Evolutionary conservation across 306 rosid species (phyloP).

Genomic region (cucumber (Cucumis sativus)): DNA sequence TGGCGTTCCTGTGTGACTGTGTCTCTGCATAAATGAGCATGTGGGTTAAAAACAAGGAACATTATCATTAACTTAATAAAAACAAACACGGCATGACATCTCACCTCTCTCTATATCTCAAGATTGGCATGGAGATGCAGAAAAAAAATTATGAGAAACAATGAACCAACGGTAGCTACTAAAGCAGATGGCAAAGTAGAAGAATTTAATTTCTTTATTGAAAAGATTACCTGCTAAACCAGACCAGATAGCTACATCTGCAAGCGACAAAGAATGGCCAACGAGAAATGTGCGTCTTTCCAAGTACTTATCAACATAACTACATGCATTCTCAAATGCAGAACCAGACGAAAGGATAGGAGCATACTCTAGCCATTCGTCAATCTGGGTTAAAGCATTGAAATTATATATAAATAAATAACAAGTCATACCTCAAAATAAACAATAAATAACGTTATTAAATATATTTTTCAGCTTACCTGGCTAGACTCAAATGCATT

Average conservation of each 20-base stretch:
- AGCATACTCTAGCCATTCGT: constrained; percentile 73
- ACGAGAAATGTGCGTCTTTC: constrained; percentile 47
- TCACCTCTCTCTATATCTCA: background rate
- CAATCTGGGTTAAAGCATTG: constrained; percentile 33
- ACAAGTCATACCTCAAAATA: background rate
- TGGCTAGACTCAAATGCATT: constrained; percentile 48
- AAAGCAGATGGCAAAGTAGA: background rate
- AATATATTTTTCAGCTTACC: constrained; percentile 26
- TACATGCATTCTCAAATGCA: constrained; percentile 75
- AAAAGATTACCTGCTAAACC: constrained; percentile 62
- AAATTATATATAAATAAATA: background rate
- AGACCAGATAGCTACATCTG: constrained; percentile 83
- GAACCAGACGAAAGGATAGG: constrained; percentile 59
- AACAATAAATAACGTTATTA: background rate
- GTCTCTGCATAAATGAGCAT: background rate
- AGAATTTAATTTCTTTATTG: background rate
- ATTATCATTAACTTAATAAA: background rate
- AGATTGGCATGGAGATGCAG: background rate
- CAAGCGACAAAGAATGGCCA: constrained; percentile 48
- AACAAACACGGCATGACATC: background rate
- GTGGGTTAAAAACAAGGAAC: background rate
- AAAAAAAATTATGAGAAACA: background rate
- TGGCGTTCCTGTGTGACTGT: background rate
- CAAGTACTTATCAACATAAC: constrained; percentile 53
- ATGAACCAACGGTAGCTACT: background rate